These are phyloP conservation scores for Elaeis oleifera DNA, from an alignment of 202 grass and related monocot genomes.

Conservation along the genomic window DNA sequence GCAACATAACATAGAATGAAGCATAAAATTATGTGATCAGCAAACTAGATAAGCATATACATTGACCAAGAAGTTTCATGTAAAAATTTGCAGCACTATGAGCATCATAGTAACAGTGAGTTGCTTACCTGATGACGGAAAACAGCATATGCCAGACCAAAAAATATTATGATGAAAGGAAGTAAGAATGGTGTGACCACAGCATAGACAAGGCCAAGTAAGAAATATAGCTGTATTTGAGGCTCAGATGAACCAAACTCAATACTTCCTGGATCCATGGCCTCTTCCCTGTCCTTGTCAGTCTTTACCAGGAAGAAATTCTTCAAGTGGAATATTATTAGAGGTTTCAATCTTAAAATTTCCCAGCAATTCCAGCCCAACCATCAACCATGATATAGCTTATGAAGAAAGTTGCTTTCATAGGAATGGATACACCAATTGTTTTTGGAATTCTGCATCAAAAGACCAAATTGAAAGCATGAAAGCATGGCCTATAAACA, in stretches of 20 bases:
- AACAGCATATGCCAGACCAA: conserved; percentile 62
- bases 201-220: conserved; percentile 95
- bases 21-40: too few species aligned
- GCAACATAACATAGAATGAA: too few species aligned
- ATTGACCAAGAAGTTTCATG: too few species aligned
- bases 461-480: not conserved
- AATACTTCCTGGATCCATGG: conserved; percentile 95
- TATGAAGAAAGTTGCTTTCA: conserved; percentile 98
- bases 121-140: conserved; percentile 87
- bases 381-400: conserved; percentile 94
- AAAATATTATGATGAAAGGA: conserved; percentile 87
- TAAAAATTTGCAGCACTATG: not conserved
- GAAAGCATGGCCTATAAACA: too few species aligned
- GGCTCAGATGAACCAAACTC: conserved; percentile 84
- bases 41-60: too few species aligned
- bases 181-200: conserved; percentile 80
- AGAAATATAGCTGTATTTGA: conserved; percentile 94
- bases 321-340: conserved; percentile 88
- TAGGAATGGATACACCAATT: conserved; percentile 73
- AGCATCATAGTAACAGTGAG: conserved; percentile 1
- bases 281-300: conserved; percentile 76
- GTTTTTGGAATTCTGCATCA: conserved; percentile 71
- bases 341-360: conserved; percentile 83
- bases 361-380: conserved; percentile 98
- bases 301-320: conserved; percentile 99